Conservation (phyloP, 345 rosid species). For the Balakata baccata region DNA sequence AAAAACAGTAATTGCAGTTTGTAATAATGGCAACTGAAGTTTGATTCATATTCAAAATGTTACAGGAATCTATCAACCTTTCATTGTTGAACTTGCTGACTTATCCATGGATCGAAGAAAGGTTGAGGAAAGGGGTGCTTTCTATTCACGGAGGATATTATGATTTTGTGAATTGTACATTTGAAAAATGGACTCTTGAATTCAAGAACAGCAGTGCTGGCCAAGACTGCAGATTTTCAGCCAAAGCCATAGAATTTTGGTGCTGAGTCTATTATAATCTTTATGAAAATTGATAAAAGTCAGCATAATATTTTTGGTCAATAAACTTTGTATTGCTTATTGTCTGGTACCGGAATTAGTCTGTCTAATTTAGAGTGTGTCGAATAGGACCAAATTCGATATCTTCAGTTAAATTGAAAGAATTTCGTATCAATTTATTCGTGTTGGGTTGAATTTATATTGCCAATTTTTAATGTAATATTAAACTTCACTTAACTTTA, state of each 20-base stretch:
- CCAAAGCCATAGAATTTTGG: constrained; percentile 45
- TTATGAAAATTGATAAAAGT: no score
- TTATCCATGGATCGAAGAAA: constrained; percentile 72
- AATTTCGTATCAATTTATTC: no score
- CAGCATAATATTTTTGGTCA: no score
- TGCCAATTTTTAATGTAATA: no score
- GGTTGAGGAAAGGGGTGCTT: constrained; percentile 40
- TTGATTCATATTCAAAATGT: constrained; percentile 10
- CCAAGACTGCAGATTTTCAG: constrained; percentile 14
- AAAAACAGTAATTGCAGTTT: no score
- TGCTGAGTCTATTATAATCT: constrained; percentile 23
- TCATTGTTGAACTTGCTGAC: constrained; percentile 61
- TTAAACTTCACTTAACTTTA: no score
- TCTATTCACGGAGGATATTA: constrained; percentile 65
- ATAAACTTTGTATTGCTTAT: no score
- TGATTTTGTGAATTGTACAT: constrained; percentile 54
- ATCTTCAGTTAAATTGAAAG: no score
- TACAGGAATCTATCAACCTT: constrained; percentile 59
- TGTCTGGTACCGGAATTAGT: no score
- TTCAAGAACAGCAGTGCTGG: constrained; percentile 23
- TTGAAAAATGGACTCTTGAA: constrained; percentile 40
- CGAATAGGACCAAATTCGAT: no score
- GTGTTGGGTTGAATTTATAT: no score
- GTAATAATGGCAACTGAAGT: not conserved
- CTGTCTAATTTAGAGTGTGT: no score